Evolutionary conservation across 2,329 filamentous ascomycete genomes (phyloP).

Genomic region (Hypoxylon sp.): DNA sequence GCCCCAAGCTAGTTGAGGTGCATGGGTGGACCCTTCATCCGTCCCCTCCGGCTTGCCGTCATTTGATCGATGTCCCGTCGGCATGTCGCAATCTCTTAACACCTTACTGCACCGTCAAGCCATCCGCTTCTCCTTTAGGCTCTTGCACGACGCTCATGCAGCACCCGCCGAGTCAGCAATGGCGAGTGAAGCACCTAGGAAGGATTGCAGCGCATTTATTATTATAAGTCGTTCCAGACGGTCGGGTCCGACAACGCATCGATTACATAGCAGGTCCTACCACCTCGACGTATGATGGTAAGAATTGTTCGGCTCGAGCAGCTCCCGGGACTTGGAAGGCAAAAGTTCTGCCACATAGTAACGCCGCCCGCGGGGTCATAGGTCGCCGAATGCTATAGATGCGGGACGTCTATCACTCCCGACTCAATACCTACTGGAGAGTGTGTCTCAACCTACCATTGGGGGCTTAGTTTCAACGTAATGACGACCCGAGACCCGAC

Average conservation of each 20-base stretch:
- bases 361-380: slow-evolving; percentile 15
- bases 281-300: slow-evolving; percentile 24
- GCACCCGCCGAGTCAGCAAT: slow-evolving; percentile 29
- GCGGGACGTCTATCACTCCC: slow-evolving; percentile 36
- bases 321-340: slow-evolving; percentile 9
- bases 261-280: slow-evolving; percentile 15
- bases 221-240: slow-evolving; percentile 39
- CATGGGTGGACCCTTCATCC: slow-evolving; percentile 34
- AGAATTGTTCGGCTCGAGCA: slow-evolving; percentile 23
- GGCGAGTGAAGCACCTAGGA: slow-evolving; percentile 18
- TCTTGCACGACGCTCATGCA: slow-evolving; percentile 34
- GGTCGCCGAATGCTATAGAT: slow-evolving; percentile 28
- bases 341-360: slow-evolving; percentile 12
- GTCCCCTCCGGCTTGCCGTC: slow-evolving; percentile 44
- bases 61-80: slow-evolving; percentile 43
- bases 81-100: slow-evolving; percentile 45
- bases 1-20: slow-evolving; percentile 12
- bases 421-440: slow-evolving; percentile 16
- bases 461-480: slow-evolving; percentile 36
- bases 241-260: slow-evolving; percentile 45
- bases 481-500: slow-evolving; percentile 38
- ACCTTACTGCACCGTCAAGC: slow-evolving; percentile 30
- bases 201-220: slow-evolving; percentile 40
- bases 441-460: slow-evolving; percentile 35
- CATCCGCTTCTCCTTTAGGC: slow-evolving; percentile 43